Evolutionary conservation across 2,329 filamentous ascomycete species (phyloP).

Genomic region (Reticulascus tulasneorum): DNA sequence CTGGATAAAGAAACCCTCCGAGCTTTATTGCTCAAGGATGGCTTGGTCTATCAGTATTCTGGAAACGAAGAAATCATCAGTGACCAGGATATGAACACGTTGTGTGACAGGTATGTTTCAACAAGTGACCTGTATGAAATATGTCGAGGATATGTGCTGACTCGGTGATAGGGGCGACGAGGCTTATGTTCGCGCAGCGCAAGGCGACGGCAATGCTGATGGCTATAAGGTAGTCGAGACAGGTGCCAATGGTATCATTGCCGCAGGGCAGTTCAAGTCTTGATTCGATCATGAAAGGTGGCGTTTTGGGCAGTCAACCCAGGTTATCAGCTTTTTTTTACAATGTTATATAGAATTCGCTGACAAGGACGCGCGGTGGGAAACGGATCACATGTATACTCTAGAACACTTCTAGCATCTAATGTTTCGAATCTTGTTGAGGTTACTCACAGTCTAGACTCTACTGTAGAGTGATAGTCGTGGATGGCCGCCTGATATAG

Average conservation of each 20-base stretch:
- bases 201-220: conserved; percentile 68
- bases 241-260: conserved; percentile 45
- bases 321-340: no score
- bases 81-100: conserved; percentile 68
- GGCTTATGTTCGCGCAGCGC: conserved; percentile 68
- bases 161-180: conserved; percentile 43
- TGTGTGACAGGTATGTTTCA: conserved; percentile 64
- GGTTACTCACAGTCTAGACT: no score
- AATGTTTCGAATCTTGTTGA: no score
- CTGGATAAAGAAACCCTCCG: conserved; percentile 59
- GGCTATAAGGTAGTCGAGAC: conserved; percentile 79
- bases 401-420: no score
- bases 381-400: no score
- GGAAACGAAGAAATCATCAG: conserved; percentile 65
- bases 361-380: no score
- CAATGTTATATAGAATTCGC: no score
- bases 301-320: no score
- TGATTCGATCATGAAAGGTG: neutral
- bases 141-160: conserved; percentile 3
- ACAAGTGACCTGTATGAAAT: neutral
- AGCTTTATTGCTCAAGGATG: conserved; percentile 66
- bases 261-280: conserved; percentile 2
- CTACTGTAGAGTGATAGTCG: no score
- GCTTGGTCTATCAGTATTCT: conserved; percentile 57
- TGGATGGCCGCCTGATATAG: no score